Evolutionary conservation across 768 basidiomycete species (phyloP), one percentile per base, ranked within the genome.

Genomic region (Lepiota venenata): DNA sequence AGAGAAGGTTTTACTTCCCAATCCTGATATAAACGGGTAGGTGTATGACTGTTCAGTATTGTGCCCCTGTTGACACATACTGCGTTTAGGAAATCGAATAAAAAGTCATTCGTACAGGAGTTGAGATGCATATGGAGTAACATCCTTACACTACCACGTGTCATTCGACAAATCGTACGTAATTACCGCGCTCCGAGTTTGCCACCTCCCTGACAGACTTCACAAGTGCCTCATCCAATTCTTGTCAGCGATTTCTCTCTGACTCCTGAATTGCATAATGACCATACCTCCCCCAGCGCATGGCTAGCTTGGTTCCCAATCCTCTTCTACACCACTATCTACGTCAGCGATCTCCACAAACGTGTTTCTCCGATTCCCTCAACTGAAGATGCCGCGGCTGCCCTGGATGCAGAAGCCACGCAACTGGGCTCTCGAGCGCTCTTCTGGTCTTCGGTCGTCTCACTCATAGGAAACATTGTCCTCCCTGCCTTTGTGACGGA

Each of bases 251-350:
- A 29, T 29, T 10, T 6, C n/a, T 22, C 20, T 25, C 16, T 18
- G 49, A 39, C 8, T 1, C n/a, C 38, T 38, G 12, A 18, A 27
- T 12, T 9, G 21, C 12, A n/a, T 20, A 43, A 41, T 22, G n/a
- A 35, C 60, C 50, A 40, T 4, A 22, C 40, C 9, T 18, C 32
- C 15, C 14, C 10, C 52, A 92, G 91, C 56, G 80, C 84, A 11
- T 95, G 85, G 85, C 76, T 94, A 56, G 89, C 83, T 7, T 98
- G 96, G 96, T 97, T 96, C 63, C 94, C 95, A 0, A 71, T 93
- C 21, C 75, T 96, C 1, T 94, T 95, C 70, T 95, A 93, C 72
- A 87, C 85, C 2, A 88, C 89, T 1, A 74, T 91, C 21, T 98
- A 93, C 70, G 79, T 97, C 50, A 90, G 91, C 10, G 95, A 96